phyloP scores from a whole-genome alignment of 345 rosid genomes.

The Corchorus olitorius region DNA sequence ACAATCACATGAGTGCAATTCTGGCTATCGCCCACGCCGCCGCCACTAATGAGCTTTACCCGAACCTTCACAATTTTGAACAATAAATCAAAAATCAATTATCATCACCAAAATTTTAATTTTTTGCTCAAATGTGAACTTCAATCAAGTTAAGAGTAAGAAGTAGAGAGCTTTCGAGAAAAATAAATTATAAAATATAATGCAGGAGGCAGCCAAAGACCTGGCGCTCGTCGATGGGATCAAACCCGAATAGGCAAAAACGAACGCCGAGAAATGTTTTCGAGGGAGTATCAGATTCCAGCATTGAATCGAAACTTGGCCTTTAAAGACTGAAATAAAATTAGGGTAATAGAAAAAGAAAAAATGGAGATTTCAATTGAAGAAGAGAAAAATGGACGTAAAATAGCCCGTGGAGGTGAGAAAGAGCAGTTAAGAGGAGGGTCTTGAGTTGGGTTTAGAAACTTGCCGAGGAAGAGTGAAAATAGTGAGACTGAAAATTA shows the following conservation, averaged over 20 bases:
- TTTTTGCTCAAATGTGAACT: not conserved
- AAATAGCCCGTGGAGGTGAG: constrained; percentile 6
- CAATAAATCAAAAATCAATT: not conserved
- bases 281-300: constrained; percentile 38
- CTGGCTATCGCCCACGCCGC: constrained; percentile 63
- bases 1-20: constrained; percentile 74
- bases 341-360: constrained; percentile 1
- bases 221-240: constrained; percentile 37
- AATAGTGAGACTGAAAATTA: constrained; percentile 12
- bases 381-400: not conserved
- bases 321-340: not conserved
- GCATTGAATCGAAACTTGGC: constrained; percentile 29
- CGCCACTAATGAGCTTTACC: constrained; percentile 68
- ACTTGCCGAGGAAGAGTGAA: constrained; percentile 41
- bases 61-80: constrained; percentile 44
- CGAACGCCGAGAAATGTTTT: constrained; percentile 61
- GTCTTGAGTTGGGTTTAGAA: constrained; percentile 2
- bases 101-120: not conserved
- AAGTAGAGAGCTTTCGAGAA: not conserved
- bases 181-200: not conserved
- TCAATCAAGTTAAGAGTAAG: not conserved
- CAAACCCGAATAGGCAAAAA: constrained; percentile 73
- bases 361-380: not conserved
- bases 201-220: constrained; percentile 20
- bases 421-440: constrained; percentile 18